These are phyloP conservation scores for Bruguiera gymnorhiza DNA, from an alignment of 345 rosid species.

Conservation along the genomic window DNA sequence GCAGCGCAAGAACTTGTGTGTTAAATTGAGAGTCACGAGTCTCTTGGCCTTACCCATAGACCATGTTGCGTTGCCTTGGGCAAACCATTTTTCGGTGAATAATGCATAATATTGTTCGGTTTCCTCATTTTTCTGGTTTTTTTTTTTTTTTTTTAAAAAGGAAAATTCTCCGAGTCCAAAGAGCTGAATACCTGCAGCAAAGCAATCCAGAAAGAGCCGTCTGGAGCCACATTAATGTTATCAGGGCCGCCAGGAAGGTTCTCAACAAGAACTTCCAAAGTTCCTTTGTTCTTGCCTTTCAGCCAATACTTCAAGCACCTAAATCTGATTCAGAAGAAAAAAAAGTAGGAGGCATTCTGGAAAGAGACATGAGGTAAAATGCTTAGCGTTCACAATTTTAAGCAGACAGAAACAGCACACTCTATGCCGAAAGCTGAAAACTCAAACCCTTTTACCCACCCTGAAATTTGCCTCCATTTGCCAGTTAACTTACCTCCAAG, in stretches of 20 bases:
- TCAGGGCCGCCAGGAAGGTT: conserved; percentile 54
- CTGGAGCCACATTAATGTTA: conserved; percentile 53
- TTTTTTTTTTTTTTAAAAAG: too few relatives aligned
- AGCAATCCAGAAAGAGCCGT: conserved; percentile 59
- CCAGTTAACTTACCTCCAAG: conserved; percentile 37
- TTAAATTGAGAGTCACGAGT: neutral
- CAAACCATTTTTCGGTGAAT: too few relatives aligned
- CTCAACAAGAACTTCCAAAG: conserved; percentile 38
- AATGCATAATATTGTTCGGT: neutral
- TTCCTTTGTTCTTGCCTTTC: conserved; percentile 31
- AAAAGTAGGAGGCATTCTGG: neutral
- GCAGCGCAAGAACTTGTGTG: neutral
- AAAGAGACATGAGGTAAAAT: neutral
- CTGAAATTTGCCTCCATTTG: too few relatives aligned
- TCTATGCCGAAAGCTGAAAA: neutral
- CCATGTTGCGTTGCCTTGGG: too few relatives aligned
- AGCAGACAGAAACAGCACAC: neutral
- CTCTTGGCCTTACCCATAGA: too few relatives aligned
- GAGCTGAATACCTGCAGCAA: conserved; percentile 23
- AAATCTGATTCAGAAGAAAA: conserved; percentile 24
- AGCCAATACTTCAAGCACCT: conserved; percentile 51
- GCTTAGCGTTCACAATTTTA: neutral
- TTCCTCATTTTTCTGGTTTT: neutral
- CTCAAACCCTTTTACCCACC: too few relatives aligned
- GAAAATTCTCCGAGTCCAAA: too few relatives aligned